Percentiles rank a stretch among this genome's conserved stretches.
These are phyloP conservation scores for Aschersonia sp. DNA, from an alignment of 2,329 filamentous ascomycete genomes.

Conservation along the genomic window DNA sequence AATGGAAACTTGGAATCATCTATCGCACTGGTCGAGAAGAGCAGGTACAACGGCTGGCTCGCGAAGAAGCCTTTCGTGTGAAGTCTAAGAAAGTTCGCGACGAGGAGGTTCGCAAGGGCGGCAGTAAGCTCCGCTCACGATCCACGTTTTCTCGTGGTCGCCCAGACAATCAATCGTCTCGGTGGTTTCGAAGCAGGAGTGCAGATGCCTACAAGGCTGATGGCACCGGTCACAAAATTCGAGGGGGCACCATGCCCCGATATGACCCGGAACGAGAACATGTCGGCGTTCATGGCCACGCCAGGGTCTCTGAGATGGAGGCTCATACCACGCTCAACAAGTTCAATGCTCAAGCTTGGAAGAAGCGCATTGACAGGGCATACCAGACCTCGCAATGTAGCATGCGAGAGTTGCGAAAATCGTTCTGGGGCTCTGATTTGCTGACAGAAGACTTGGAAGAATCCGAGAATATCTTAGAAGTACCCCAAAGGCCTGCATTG, in stretches of 20 bases:
- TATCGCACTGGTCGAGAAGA: conserved; percentile 81
- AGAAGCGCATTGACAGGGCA: conserved; percentile 69
- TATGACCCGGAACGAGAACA: conserved; percentile 69
- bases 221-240: conserved; percentile 14
- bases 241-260: conserved; percentile 32
- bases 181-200: conserved; percentile 39
- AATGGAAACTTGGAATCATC: conserved; percentile 92
- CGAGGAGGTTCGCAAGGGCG: conserved; percentile 43
- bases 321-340: conserved; percentile 62
- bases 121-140: conserved; percentile 37
- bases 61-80: conserved; percentile 77
- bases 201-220: conserved; percentile 26
- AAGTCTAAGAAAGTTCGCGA: conserved; percentile 78
- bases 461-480: conserved; percentile 69
- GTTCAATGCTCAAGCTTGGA: conserved; percentile 86
- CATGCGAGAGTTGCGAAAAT: conserved; percentile 64
- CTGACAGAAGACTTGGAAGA: conserved; percentile 71
- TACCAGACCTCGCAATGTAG: conserved; percentile 53
- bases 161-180: conserved; percentile 13
- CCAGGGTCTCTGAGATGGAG: conserved; percentile 60
- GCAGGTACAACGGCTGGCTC: conserved; percentile 75
- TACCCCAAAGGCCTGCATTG: conserved; percentile 72
- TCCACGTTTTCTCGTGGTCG: conserved; percentile 30
- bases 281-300: conserved; percentile 51
- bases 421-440: conserved; percentile 73